phyloP scores from a whole-genome alignment of 2,329 filamentous ascomycete species.

The Paraphoma chrysanthemicola region DNA sequence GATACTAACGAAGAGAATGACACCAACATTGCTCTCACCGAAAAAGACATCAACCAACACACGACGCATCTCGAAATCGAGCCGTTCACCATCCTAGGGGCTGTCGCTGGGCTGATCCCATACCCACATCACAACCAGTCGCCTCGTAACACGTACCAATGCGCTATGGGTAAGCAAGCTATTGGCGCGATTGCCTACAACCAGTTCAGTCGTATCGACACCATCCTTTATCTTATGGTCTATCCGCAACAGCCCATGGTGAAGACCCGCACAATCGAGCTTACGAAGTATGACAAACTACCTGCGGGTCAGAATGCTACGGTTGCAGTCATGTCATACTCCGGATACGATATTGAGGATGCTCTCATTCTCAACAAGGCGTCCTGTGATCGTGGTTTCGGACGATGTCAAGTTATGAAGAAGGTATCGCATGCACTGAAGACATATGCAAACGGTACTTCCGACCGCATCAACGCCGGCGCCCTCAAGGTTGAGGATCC shows the following conservation, averaged over 20 bases:
- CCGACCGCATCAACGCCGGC: conserved; percentile 60
- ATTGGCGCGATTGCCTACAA: conserved; percentile 98
- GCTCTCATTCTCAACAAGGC: conserved; percentile 96
- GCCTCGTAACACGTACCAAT: conserved; percentile 97
- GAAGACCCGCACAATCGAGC: conserved; percentile 93
- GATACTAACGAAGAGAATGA: conserved; percentile 99
- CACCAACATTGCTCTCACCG: conserved; percentile 88
- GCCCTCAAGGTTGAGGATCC: conserved; percentile 56
- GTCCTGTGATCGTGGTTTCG: conserved; percentile 92
- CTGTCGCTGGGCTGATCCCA: conserved; percentile 93
- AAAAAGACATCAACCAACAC: conserved; percentile 79
- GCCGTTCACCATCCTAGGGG: conserved; percentile 94
- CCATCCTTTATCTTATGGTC: conserved; percentile 92
- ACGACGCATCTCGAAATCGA: conserved; percentile 98
- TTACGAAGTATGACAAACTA: conserved; percentile 96
- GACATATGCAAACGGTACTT: conserved; percentile 82
- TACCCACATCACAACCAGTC: conserved; percentile 99
- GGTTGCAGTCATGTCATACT: conserved; percentile 99
- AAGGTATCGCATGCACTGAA: conserved; percentile 89
- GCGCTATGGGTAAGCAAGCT: conserved; percentile 99
- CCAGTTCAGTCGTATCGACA: conserved; percentile 96
- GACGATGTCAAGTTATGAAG: conserved; percentile 96
- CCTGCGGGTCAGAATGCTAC: conserved; percentile 96
- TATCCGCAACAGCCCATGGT: conserved; percentile 98
- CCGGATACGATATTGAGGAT: conserved; percentile 99